Conservation (phyloP, 1,284 basidiomycete species). For the Ustilago hordei region DNA sequence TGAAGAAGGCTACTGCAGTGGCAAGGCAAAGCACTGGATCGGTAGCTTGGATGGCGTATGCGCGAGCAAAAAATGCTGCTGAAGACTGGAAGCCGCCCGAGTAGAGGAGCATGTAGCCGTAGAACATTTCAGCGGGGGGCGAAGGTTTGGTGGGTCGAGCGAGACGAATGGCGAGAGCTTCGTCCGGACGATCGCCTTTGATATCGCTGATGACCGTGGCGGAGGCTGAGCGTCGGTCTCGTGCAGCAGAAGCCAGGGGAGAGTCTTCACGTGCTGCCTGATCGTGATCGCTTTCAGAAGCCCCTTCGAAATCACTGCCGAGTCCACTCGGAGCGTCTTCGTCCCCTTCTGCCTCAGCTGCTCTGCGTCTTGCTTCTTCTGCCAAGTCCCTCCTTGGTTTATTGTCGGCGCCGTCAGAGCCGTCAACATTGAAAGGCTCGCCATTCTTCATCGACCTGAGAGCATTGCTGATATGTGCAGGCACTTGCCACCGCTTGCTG, state of each 20-base stretch:
- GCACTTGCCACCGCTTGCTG: constrained; percentile 31
- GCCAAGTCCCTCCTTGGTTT: constrained; percentile 16
- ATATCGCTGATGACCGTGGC: constrained; percentile 4
- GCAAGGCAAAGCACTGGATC: constrained; percentile 87
- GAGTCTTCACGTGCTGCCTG: background rate
- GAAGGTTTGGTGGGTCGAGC: constrained; percentile 50
- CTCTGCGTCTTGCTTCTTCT: constrained; percentile 11
- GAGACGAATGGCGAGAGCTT: constrained; percentile 22
- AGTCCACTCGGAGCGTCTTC: constrained; percentile 12
- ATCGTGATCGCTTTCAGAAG: constrained; percentile 50
- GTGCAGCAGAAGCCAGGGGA: background rate
- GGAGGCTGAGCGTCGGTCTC: constrained; percentile 3
- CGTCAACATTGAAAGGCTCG: background rate
- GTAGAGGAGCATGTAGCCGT: constrained; percentile 85
- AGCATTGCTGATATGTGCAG: constrained; percentile 8
- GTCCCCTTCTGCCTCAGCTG: constrained; percentile 38
- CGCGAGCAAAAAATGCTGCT: constrained; percentile 86
- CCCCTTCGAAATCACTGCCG: constrained; percentile 41
- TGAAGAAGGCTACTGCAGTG: constrained; percentile 84
- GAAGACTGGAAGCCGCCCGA: constrained; percentile 90
- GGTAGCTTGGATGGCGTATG: constrained; percentile 83
- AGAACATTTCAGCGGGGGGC: constrained; percentile 81
- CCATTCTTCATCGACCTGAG: constrained; percentile 1
- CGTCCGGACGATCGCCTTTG: constrained; percentile 32
- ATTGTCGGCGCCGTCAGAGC: background rate